Conservation (phyloP, 139 green algal species). For the Diplosphaera chodatii region DNA sequence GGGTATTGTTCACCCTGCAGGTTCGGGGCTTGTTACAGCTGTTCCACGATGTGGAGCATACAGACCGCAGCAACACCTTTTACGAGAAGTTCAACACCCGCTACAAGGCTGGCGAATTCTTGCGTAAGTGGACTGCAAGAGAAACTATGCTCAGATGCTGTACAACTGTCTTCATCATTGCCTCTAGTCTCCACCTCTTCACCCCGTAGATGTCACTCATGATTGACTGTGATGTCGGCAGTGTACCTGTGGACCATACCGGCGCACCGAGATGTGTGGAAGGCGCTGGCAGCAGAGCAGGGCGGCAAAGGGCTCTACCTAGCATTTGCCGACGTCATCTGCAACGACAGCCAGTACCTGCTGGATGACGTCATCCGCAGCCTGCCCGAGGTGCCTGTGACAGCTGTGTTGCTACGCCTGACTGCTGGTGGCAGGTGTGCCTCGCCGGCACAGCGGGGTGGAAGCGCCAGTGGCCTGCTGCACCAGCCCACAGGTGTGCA, state of each 20-base stretch:
- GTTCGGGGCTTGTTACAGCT: conserved; percentile 69
- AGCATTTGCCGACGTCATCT: conserved; percentile 85
- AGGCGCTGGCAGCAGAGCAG: conserved; percentile 13
- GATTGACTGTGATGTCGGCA: not conserved
- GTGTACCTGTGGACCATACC: conserved; percentile 78
- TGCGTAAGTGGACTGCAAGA: too few relatives aligned
- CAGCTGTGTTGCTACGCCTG: too few relatives aligned
- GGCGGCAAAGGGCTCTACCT: conserved; percentile 30
- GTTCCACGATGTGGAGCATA: conserved; percentile 82
- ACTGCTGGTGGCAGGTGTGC: too few relatives aligned
- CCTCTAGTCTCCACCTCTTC: too few relatives aligned
- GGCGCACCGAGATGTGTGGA: conserved; percentile 41
- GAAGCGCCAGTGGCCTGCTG: too few relatives aligned
- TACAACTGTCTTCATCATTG: too few relatives aligned
- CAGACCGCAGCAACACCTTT: conserved; percentile 69
- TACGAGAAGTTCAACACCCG: conserved; percentile 94
- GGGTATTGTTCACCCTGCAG: too few relatives aligned
- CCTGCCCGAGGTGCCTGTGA: conserved; percentile 56
- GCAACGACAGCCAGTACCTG: conserved; percentile 88
- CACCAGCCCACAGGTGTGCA: too few relatives aligned
- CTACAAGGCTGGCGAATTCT: conserved; percentile 72
- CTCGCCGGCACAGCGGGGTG: too few relatives aligned
- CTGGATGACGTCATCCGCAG: conserved; percentile 85
- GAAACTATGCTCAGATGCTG: too few relatives aligned
- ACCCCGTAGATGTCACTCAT: not conserved